These are phyloP conservation scores for Phytopythium litorale DNA, from an alignment of 352 stramenopile genomes.

Conservation along the genomic window DNA sequence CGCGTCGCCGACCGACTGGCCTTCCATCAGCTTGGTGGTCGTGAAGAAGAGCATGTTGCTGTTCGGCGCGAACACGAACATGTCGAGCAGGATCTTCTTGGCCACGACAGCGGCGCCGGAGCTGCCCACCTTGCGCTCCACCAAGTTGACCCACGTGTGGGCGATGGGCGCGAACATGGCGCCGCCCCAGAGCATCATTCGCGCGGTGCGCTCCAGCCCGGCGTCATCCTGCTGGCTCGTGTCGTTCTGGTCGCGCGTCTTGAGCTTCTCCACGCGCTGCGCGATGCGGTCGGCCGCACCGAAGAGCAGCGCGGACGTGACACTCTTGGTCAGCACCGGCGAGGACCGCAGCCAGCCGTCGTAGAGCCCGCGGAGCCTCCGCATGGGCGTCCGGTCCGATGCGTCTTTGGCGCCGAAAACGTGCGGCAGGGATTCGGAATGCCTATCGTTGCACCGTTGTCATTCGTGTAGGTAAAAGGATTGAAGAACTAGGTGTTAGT, in stretches of 20 bases:
- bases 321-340: conserved; percentile 50
- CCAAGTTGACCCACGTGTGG: conserved; percentile 84
- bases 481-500: background rate
- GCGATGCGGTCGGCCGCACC: conserved; percentile 47
- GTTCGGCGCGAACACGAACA: conserved; percentile 27
- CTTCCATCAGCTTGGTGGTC: conserved; percentile 30
- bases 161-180: conserved; percentile 74
- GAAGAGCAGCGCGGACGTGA: conserved; percentile 54
- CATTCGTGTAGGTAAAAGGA: background rate
- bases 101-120: conserved; percentile 25
- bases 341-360: conserved; percentile 34
- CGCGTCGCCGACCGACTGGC: conserved; percentile 15
- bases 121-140: conserved; percentile 49
- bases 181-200: conserved; percentile 85
- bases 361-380: conserved; percentile 31
- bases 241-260: conserved; percentile 4
- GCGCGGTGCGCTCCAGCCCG: conserved; percentile 37
- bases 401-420: background rate
- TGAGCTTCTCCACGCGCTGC: conserved; percentile 30
- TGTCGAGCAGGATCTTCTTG: conserved; percentile 41
- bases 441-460: background rate
- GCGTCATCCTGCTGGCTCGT: background rate
- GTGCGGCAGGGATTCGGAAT: background rate
- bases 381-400: conserved; percentile 12
- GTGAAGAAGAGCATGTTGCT: conserved; percentile 43